Evolutionary conservation across 306 rosid species (phyloP).

Genomic region (Quercus alba): DNA sequence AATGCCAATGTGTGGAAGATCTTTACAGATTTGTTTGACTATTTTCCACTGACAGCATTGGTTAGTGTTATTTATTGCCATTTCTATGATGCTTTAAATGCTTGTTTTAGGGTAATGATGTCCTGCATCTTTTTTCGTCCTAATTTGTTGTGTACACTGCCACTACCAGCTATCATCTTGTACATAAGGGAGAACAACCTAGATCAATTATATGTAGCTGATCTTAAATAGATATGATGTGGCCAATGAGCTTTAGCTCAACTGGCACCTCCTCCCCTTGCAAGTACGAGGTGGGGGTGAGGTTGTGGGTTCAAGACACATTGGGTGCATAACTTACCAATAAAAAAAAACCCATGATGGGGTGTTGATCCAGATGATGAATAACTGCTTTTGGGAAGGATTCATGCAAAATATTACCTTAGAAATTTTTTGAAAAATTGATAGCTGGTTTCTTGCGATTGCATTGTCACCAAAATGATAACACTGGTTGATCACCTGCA

Average conservation of each 20-base stretch:
- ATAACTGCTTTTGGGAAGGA: neutral
- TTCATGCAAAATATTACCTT: neutral
- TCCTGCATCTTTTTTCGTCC: neutral
- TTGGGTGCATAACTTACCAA: no score
- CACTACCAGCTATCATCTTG: neutral
- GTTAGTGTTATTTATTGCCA: slow-evolving; percentile 45
- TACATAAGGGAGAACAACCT: neutral
- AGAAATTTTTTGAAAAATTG: neutral
- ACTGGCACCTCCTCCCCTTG: no score
- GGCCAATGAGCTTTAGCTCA: neutral
- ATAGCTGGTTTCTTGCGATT: neutral
- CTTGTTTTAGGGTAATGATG: neutral
- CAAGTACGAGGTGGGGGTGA: no score
- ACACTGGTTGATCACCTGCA: neutral
- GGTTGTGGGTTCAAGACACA: no score
- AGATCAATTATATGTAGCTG: neutral
- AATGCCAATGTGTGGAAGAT: slow-evolving; percentile 96
- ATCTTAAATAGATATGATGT: neutral
- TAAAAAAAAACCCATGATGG: no score
- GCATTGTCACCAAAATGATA: neutral
- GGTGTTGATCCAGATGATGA: neutral
- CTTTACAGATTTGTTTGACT: slow-evolving; percentile 94
- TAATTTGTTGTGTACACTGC: slow-evolving; percentile 1
- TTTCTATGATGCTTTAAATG: neutral
- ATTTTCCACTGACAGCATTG: slow-evolving; percentile 94